Conservation (phyloP, 306 rosid species). For the Nissolia schottii region DNA sequence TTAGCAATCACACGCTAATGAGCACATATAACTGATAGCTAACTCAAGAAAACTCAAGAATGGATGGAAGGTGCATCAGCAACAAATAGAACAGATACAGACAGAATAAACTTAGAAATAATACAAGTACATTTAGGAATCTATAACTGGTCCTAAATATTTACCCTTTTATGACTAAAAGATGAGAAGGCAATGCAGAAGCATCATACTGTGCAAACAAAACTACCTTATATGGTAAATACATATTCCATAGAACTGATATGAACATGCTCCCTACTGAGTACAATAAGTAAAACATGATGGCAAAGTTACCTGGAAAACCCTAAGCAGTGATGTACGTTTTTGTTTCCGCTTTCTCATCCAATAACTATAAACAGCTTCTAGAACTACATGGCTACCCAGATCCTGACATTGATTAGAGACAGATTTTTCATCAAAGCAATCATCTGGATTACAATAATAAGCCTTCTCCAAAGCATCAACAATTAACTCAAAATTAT, state of each 20-base stretch:
- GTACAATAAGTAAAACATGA: constrained; percentile 8
- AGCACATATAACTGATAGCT: background rate
- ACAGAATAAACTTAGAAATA: background rate
- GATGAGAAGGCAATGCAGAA: background rate
- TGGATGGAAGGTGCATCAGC: no score
- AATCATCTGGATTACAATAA: constrained; percentile 42
- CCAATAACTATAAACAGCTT: constrained; percentile 62
- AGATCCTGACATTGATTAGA: constrained; percentile 38
- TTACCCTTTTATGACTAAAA: background rate
- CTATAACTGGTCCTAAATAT: background rate
- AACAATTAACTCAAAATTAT: constrained; percentile 60
- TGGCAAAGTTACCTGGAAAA: constrained; percentile 60
- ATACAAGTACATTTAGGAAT: background rate
- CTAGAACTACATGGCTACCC: constrained; percentile 40
- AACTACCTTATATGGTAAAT: background rate
- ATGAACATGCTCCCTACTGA: background rate
- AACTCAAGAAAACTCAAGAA: no score
- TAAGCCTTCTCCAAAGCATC: constrained; percentile 67
- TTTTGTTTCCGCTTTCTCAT: constrained; percentile 63
- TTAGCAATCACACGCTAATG: background rate
- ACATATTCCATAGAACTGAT: background rate
- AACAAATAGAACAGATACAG: background rate
- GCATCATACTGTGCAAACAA: background rate
- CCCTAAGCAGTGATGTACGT: constrained; percentile 38
- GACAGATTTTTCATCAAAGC: constrained; percentile 41